Percentiles rank a stretch among this genome's conserved stretches.
Conservation (phyloP, 2,329 filamentous ascomycete species). For the Talaromyces funiculosus region DNA sequence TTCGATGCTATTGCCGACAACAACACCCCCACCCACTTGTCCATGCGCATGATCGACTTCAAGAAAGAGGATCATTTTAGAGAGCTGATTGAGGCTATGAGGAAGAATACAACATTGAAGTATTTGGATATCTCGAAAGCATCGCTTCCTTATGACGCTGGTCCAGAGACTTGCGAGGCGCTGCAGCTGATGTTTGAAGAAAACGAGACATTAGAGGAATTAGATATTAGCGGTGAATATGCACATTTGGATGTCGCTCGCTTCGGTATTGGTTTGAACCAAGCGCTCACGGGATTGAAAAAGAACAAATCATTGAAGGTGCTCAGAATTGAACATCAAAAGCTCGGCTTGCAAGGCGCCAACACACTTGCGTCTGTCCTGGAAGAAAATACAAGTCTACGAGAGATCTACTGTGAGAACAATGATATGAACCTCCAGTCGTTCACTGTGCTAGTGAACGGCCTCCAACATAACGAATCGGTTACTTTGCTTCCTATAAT, state of each 20-base stretch:
- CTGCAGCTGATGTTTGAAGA: conserved; percentile 60
- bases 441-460: conserved; percentile 63
- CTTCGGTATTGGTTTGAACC: conserved; percentile 63
- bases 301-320: conserved; percentile 57
- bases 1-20: conserved; percentile 45
- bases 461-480: conserved; percentile 59
- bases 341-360: conserved; percentile 62
- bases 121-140: conserved; percentile 65
- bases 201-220: conserved; percentile 59
- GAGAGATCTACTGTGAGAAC: conserved; percentile 64
- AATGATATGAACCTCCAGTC: conserved; percentile 67
- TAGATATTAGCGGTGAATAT: conserved; percentile 67
- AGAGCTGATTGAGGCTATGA: conserved; percentile 57
- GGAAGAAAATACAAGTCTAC: conserved; percentile 57
- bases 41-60: conserved; percentile 65
- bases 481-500: conserved; percentile 59
- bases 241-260: conserved; percentile 65
- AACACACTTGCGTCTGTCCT: conserved; percentile 64
- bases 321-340: conserved; percentile 62
- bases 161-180: conserved; percentile 60
- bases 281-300: conserved; percentile 59
- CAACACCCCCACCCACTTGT: conserved; percentile 57
- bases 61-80: conserved; percentile 60
- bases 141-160: conserved; percentile 63
- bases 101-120: conserved; percentile 56